These are phyloP conservation scores for Mycotypha africana DNA, from an alignment of 371 early-diverging fungal species.

Conservation along the genomic window DNA sequence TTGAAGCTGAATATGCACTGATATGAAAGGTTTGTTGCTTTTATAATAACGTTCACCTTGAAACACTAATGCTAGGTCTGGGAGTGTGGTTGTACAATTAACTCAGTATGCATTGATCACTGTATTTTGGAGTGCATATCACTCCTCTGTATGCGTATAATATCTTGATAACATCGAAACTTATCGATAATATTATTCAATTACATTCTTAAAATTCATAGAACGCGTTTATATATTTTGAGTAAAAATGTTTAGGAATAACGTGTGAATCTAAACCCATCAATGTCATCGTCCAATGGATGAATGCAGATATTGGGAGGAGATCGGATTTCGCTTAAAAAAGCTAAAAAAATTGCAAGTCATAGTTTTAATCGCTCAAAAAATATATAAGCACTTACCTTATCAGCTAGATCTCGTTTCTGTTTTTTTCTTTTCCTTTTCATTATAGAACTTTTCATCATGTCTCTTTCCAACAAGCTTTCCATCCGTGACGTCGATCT, in stretches of 20 bases:
- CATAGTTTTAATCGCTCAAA: constrained; percentile 1
- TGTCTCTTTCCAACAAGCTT: constrained; percentile 71
- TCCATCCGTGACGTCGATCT: constrained; percentile 84
- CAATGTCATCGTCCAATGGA: constrained; percentile 12
- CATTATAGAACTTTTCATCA: constrained; percentile 9
- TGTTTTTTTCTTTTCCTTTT: constrained; percentile 2
- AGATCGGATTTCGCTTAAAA: constrained; percentile 20
- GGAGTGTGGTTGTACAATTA: no score
- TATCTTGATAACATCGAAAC: neutral
- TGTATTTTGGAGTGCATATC: neutral
- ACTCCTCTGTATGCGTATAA: neutral
- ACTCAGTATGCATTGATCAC: no score
- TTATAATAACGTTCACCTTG: no score
- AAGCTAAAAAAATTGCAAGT: constrained; percentile 17
- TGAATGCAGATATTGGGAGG: constrained; percentile 10
- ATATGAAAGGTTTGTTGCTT: neutral
- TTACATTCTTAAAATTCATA: no score
- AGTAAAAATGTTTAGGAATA: constrained; percentile 5
- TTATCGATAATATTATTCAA: no score
- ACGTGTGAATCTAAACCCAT: constrained; percentile 14
- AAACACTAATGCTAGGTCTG: no score
- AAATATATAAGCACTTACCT: constrained; percentile 7
- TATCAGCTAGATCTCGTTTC: neutral
- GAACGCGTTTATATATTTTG: neutral
- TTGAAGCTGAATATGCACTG: no score